Evolutionary conservation across 176 grass and related monocot genomes (phyloP).

Genomic region (Chloris gayana): DNA sequence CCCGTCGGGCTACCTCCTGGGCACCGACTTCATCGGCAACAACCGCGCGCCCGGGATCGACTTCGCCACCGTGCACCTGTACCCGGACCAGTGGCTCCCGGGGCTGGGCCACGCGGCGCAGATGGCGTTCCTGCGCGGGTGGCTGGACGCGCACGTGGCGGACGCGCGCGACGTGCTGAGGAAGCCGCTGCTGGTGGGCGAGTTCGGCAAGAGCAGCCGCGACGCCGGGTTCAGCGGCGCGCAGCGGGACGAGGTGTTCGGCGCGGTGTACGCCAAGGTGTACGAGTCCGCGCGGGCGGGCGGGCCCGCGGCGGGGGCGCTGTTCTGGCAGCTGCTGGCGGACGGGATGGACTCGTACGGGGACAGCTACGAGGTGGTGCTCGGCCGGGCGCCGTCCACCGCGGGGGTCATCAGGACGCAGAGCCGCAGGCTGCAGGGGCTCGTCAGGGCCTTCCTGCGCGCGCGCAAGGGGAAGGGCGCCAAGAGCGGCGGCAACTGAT

Average conservation of each 20-base stretch:
- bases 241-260: slow-evolving; percentile 69
- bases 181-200: slow-evolving; percentile 81
- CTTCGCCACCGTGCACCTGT: slow-evolving; percentile 96
- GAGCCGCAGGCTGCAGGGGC: slow-evolving; percentile 55
- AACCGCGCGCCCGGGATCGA: slow-evolving; percentile 74
- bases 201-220: slow-evolving; percentile 80
- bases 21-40: slow-evolving; percentile 95
- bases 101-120: slow-evolving; percentile 51
- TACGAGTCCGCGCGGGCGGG: slow-evolving; percentile 68
- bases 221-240: slow-evolving; percentile 69
- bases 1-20: slow-evolving; percentile 62
- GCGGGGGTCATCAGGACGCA: slow-evolving; percentile 61
- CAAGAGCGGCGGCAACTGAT: slow-evolving; percentile 12
- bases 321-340: slow-evolving; percentile 89
- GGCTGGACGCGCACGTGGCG: slow-evolving; percentile 78
- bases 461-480: slow-evolving; percentile 2
- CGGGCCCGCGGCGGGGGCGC: slow-evolving; percentile 55
- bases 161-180: slow-evolving; percentile 54
- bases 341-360: slow-evolving; percentile 84
- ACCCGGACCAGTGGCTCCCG: slow-evolving; percentile 91
- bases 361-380: slow-evolving; percentile 86
- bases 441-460: slow-evolving; percentile 47
- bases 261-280: slow-evolving; percentile 65
- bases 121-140: slow-evolving; percentile 61
- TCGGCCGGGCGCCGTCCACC: slow-evolving; percentile 62